Evolutionary conservation across 306 rosid species (phyloP).

Genomic region (Citrullus mucosospermus): DNA sequence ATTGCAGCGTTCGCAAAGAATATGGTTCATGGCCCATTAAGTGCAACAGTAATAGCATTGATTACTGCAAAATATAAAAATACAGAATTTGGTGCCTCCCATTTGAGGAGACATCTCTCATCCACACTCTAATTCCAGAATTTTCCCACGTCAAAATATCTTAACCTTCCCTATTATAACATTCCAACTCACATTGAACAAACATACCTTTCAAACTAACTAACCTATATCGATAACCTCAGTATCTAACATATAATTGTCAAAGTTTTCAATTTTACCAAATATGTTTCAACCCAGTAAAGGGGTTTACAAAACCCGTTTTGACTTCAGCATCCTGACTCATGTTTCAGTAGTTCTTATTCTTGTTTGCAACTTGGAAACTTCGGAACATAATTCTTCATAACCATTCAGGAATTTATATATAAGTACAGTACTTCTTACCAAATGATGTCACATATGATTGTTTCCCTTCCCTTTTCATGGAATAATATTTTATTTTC

Average conservation of each 20-base stretch:
- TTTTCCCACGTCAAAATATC: not conserved
- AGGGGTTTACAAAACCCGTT: not conserved
- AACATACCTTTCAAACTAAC: not conserved
- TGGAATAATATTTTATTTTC: not conserved
- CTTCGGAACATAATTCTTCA: not conserved
- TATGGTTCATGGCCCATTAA: not conserved
- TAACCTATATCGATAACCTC: not conserved
- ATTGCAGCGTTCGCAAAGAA: not conserved
- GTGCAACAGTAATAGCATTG: not conserved
- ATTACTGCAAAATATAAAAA: not conserved
- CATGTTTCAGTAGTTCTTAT: not conserved
- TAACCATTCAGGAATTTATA: not conserved
- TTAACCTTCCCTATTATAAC: not conserved
- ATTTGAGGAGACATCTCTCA: not conserved
- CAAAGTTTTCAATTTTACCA: not conserved
- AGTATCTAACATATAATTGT: not conserved
- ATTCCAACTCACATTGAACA: not conserved
- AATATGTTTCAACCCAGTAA: not conserved
- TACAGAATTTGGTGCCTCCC: not conserved
- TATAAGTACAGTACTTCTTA: not conserved
- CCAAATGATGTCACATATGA: not conserved
- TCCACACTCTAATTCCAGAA: not conserved
- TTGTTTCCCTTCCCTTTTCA: not conserved
- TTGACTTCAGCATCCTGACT: not conserved
- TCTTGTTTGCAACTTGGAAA: not conserved